Evolutionary conservation across 176 grass and related monocot species (phyloP).

Genomic region (Cymbopogon citratus): DNA sequence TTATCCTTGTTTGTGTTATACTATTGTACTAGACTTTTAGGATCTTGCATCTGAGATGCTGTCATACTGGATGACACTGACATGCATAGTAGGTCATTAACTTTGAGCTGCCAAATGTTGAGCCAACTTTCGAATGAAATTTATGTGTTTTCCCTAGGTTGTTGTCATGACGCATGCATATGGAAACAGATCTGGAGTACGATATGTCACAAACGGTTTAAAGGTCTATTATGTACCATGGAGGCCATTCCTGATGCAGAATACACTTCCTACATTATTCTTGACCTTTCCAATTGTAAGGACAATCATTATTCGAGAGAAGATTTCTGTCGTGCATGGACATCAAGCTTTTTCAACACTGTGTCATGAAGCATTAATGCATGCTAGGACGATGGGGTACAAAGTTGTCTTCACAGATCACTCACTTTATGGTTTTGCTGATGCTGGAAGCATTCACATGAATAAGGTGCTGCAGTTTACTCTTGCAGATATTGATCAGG

Average conservation of each 20-base stretch:
- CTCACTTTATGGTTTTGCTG: slow-evolving; percentile 93
- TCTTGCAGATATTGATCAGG: slow-evolving; percentile 86
- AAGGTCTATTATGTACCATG: slow-evolving; percentile 96
- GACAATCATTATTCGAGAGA: slow-evolving; percentile 80
- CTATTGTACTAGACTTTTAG: not conserved
- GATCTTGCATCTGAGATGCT: not conserved
- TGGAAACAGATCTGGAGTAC: slow-evolving; percentile 82
- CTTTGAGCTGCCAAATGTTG: not conserved
- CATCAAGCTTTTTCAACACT: slow-evolving; percentile 97
- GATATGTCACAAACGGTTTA: slow-evolving; percentile 78
- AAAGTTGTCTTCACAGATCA: slow-evolving; percentile 94
- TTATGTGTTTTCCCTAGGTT: slow-evolving; percentile 44
- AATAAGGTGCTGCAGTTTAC: slow-evolving; percentile 98
- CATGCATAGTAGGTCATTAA: not conserved
- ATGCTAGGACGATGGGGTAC: slow-evolving; percentile 93
- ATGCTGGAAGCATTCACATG: slow-evolving; percentile 96
- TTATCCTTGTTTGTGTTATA: not conserved
- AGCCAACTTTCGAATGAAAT: not conserved
- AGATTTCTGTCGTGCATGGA: slow-evolving; percentile 88
- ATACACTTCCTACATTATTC: slow-evolving; percentile 82
- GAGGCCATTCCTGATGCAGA: slow-evolving; percentile 93
- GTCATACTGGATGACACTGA: not conserved
- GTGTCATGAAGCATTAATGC: slow-evolving; percentile 88
- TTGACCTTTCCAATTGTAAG: slow-evolving; percentile 76
- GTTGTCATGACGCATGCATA: slow-evolving; percentile 97